A percentile compares a stretch with the other conserved stretches of the same genome.
Conservation (phyloP, 768 basidiomycete genomes). For the Tulasnella sp. region DNA sequence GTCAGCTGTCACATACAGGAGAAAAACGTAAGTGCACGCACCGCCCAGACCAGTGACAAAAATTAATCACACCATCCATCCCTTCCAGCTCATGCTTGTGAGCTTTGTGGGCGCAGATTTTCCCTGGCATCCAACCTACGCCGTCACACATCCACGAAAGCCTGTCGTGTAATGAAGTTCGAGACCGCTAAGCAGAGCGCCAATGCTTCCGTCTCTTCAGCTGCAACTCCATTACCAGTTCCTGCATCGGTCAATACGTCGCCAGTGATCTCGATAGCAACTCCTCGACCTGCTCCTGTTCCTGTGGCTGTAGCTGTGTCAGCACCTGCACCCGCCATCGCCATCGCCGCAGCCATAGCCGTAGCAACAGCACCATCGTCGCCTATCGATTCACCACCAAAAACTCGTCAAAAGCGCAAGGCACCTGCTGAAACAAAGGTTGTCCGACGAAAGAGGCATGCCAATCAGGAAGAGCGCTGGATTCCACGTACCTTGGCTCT, state of each 20-base stretch:
- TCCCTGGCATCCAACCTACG: slow-evolving; percentile 13
- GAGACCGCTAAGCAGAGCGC: slow-evolving; percentile 10
- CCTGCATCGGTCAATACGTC: too few species aligned
- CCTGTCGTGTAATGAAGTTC: slow-evolving; percentile 13
- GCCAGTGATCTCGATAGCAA: neutral
- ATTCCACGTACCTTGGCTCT: slow-evolving; percentile 12
- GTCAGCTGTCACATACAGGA: slow-evolving; percentile 12
- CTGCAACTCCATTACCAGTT: neutral
- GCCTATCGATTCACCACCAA: too few species aligned
- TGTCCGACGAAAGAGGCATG: slow-evolving; percentile 12
- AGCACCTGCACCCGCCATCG: neutral
- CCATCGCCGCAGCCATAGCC: neutral
- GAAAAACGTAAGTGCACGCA: slow-evolving; percentile 12
- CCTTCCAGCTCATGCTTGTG: slow-evolving; percentile 11
- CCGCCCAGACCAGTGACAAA: neutral
- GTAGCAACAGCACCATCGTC: too few species aligned
- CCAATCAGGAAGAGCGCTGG: slow-evolving; percentile 7
- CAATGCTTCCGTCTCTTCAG: neutral
- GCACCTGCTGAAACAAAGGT: slow-evolving; percentile 10
- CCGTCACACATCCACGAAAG: slow-evolving; percentile 11
- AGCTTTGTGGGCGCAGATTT: slow-evolving; percentile 12
- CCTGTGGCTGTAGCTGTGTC: neutral
- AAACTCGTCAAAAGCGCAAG: slow-evolving; percentile 13
- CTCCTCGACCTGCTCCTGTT: neutral
- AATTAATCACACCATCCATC: neutral